These are phyloP conservation scores for Zygoascus bituminiphila DNA, from an alignment of 805 yeast species.

Conservation along the genomic window DNA sequence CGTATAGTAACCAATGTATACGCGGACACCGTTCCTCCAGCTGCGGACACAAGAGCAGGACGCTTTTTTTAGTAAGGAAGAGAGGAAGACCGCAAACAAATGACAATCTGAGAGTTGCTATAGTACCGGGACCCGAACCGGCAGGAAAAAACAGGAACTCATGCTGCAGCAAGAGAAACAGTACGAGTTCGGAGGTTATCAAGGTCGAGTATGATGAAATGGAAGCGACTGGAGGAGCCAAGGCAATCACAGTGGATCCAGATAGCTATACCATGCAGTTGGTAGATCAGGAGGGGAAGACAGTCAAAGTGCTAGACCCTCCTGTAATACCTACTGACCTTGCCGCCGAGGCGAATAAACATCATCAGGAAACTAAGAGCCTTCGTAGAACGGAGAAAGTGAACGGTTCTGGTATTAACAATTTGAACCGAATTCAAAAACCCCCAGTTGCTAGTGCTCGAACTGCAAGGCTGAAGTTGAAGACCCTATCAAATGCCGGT, in stretches of 20 bases:
- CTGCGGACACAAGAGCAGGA: constrained; percentile 74
- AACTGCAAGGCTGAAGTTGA: constrained; percentile 8
- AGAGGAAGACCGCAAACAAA: constrained; percentile 76
- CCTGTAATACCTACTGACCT: constrained; percentile 3
- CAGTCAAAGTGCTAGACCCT: constrained; percentile 15
- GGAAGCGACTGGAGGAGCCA: neutral
- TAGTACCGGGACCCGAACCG: constrained; percentile 19
- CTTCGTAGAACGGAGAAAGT: neutral
- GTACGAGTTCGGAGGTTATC: neutral
- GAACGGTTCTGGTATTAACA: too few relatives aligned
- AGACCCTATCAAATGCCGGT: constrained; percentile 20
- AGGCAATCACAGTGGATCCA: constrained; percentile 16
- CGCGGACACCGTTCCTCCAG: constrained; percentile 87
- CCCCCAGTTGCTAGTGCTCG: neutral
- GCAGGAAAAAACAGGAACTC: too few relatives aligned
- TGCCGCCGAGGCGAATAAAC: neutral
- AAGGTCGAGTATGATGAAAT: neutral
- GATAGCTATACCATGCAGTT: constrained; percentile 18
- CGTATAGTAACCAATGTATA: constrained; percentile 45
- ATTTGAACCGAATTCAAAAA: neutral
- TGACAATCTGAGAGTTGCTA: constrained; percentile 49
- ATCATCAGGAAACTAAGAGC: neutral
- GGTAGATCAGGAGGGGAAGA: constrained; percentile 19
- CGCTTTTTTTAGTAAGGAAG: constrained; percentile 78
- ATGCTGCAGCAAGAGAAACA: constrained; percentile 7